Evolutionary conservation across 306 rosid species (phyloP).

Genomic region (Medicago arabica): DNA sequence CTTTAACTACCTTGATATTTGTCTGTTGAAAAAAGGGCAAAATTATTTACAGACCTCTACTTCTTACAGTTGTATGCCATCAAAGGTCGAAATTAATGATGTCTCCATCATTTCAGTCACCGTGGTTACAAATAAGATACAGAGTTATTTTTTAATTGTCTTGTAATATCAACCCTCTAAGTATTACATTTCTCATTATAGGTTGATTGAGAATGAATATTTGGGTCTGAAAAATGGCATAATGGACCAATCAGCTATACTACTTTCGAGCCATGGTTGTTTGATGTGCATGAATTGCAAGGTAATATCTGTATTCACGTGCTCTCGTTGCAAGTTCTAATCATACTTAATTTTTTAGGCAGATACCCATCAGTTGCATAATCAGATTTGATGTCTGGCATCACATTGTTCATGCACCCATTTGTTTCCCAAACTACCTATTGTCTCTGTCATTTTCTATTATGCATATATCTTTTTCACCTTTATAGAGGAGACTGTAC

Average conservation of each 20-base stretch:
- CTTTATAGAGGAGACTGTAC: constrained; percentile 4
- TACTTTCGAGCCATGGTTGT: constrained; percentile 84
- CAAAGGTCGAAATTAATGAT: constrained; percentile 24
- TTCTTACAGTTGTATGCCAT: constrained; percentile 14
- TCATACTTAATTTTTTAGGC: constrained; percentile 20
- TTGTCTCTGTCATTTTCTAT: neutral
- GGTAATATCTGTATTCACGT: constrained; percentile 58
- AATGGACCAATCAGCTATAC: constrained; percentile 96
- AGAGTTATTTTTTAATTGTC: constrained; percentile 23
- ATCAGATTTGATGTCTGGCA: constrained; percentile 26
- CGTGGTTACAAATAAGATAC: constrained; percentile 12
- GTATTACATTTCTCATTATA: constrained; percentile 44
- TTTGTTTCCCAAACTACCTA: constrained; percentile 34
- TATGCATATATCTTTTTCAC: constrained; percentile 10
- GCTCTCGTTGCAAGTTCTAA: neutral
- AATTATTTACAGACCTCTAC: constrained; percentile 6
- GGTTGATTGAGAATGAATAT: constrained; percentile 93
- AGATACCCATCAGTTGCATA: constrained; percentile 22
- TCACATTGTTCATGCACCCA: constrained; percentile 33
- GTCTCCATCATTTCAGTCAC: constrained; percentile 32
- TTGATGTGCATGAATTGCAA: constrained; percentile 97
- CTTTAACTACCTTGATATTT: constrained; percentile 27
- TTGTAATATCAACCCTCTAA: constrained; percentile 28
- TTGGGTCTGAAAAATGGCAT: constrained; percentile 96
- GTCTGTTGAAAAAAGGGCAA: constrained; percentile 13